phyloP scores from a whole-genome alignment of 2,329 filamentous ascomycete genomes.

The Pestalotiopsis sp. region DNA sequence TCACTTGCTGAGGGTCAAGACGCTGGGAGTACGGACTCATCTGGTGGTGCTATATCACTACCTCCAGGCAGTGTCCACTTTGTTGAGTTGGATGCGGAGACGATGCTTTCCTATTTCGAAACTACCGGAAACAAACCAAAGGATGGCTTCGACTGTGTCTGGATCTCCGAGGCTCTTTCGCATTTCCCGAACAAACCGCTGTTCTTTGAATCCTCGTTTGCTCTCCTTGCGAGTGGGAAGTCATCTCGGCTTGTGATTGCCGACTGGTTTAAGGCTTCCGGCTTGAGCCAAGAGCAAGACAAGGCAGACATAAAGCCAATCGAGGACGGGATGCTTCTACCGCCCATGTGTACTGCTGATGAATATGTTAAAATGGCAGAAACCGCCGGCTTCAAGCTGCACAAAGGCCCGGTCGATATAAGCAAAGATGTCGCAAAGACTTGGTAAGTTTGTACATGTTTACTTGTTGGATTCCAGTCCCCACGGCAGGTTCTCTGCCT shows the following conservation, averaged over 20 bases:
- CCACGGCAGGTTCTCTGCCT: too few relatives aligned
- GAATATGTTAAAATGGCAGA: conserved; percentile 55
- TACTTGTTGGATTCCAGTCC: not conserved
- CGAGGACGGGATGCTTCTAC: conserved; percentile 64
- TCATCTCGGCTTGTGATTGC: conserved; percentile 54
- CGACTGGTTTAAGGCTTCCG: conserved; percentile 63
- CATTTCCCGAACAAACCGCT: conserved; percentile 62
- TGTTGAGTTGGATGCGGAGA: conserved; percentile 63
- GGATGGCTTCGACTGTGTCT: conserved; percentile 54
- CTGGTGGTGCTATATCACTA: conserved; percentile 9
- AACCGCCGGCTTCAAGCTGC: conserved; percentile 47
- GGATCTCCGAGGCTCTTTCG: conserved; percentile 64
- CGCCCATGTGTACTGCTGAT: conserved; percentile 55
- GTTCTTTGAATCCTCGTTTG: conserved; percentile 57
- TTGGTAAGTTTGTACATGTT: conserved; percentile 42
- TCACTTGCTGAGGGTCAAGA: conserved; percentile 36
- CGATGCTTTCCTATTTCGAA: conserved; percentile 56
- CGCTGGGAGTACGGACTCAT: not conserved
- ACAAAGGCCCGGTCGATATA: conserved; percentile 55
- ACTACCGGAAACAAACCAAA: conserved; percentile 27
- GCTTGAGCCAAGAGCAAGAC: conserved; percentile 41
- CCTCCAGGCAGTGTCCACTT: conserved; percentile 46
- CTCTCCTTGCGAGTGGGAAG: conserved; percentile 49
- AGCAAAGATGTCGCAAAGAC: conserved; percentile 61
- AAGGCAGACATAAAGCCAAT: conserved; percentile 60